These are phyloP conservation scores for Epichloe festucae DNA, from an alignment of 2,329 filamentous ascomycete species.

Conservation along the genomic window DNA sequence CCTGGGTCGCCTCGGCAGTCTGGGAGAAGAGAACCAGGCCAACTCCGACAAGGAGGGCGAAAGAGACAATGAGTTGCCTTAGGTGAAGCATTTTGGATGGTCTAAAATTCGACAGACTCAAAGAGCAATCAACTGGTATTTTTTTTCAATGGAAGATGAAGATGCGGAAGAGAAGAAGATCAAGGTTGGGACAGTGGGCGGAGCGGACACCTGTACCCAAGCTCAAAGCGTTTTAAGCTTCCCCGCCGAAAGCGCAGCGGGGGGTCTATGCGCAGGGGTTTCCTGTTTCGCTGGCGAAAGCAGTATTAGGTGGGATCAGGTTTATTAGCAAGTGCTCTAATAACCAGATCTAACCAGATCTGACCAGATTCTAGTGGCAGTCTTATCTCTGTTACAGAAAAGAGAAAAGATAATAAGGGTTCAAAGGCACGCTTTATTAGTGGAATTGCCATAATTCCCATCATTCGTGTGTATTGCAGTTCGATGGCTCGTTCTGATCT, in stretches of 20 bases:
- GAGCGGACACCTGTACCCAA: slow-evolving; percentile 11
- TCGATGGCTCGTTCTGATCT: too few species aligned
- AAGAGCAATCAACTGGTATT: neutral
- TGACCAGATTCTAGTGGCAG: too few species aligned
- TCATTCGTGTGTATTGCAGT: too few species aligned
- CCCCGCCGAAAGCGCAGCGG: slow-evolving; percentile 8
- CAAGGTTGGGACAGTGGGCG: neutral
- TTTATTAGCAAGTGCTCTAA: too few species aligned
- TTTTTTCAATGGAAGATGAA: neutral
- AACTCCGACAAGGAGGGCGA: slow-evolving; percentile 65
- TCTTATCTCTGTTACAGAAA: too few species aligned
- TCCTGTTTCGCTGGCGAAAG: too few species aligned
- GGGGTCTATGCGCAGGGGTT: neutral
- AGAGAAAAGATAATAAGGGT: too few species aligned
- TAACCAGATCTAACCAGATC: too few species aligned
- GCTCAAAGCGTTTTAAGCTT: slow-evolving; percentile 8
- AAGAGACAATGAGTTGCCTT: slow-evolving; percentile 56
- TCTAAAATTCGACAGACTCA: neutral
- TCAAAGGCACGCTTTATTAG: too few species aligned
- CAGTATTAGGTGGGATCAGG: too few species aligned
- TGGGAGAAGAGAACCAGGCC: slow-evolving; percentile 64
- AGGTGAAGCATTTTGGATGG: slow-evolving; percentile 56
- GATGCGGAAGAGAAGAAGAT: neutral
- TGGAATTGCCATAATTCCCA: too few species aligned
- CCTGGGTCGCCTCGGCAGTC: slow-evolving; percentile 61